A percentile compares a stretch with the other conserved stretches of the same genome.
phyloP scores from a whole-genome alignment of 2,329 filamentous ascomycete species.

The Apiospora aurea region DNA sequence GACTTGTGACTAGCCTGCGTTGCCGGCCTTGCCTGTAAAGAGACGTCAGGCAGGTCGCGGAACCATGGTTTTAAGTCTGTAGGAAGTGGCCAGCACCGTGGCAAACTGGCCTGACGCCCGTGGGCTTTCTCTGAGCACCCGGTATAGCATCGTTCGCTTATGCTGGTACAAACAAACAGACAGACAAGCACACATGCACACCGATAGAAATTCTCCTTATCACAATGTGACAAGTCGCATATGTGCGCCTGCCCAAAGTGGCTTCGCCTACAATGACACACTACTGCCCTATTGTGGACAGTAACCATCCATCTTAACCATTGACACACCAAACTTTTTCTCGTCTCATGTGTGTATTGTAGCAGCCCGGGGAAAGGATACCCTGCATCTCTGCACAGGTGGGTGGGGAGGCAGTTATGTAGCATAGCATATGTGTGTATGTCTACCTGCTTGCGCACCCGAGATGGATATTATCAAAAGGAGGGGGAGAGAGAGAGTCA shows the following conservation, averaged over 20 bases:
- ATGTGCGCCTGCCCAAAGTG: neutral
- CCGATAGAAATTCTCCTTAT: neutral
- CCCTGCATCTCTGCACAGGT: neutral
- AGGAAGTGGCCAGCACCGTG: neutral
- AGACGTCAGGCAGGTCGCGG: neutral
- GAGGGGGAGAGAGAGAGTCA: neutral
- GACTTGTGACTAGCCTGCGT: neutral
- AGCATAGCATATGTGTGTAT: neutral
- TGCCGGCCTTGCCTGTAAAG: neutral
- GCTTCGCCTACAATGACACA: neutral
- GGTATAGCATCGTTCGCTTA: neutral
- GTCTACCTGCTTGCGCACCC: neutral
- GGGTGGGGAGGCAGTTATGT: neutral
- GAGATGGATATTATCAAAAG: neutral
- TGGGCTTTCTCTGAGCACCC: neutral
- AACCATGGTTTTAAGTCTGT: neutral
- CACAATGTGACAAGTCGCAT: constrained; percentile 3
- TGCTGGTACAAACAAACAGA: neutral
- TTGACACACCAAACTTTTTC: neutral
- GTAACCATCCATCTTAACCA: neutral
- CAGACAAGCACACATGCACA: neutral
- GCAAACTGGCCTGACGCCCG: neutral
- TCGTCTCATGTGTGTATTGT: neutral
- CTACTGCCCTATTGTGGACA: neutral
- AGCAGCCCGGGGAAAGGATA: neutral